A percentile compares a stretch with the other conserved stretches of the same genome.
Evolutionary conservation across 2,329 filamentous ascomycete species (phyloP).

Genomic region (Rutstroemia sp.): DNA sequence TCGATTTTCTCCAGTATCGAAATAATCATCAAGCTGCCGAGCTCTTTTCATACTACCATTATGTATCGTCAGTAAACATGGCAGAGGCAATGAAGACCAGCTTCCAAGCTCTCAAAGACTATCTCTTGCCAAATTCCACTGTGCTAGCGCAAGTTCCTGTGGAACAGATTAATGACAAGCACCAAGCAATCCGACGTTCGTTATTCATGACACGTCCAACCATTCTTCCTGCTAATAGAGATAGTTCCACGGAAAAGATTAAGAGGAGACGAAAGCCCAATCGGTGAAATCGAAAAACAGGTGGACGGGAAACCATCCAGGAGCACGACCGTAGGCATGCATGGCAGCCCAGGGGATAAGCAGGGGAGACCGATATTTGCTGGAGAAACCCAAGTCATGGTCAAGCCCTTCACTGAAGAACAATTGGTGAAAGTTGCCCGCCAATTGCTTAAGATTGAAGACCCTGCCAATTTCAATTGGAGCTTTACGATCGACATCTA

Average conservation of each 20-base stretch:
- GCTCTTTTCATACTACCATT: background rate
- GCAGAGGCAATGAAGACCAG: background rate
- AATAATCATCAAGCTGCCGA: background rate
- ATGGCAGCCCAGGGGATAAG: background rate
- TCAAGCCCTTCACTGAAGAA: background rate
- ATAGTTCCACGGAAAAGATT: background rate
- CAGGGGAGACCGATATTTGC: background rate
- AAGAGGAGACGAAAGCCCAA: slow-evolving; percentile 1
- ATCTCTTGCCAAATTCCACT: background rate
- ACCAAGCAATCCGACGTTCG: slow-evolving; percentile 19
- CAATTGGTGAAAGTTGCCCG: background rate
- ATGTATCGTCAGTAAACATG: background rate
- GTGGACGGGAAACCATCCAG: background rate
- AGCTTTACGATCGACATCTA: background rate
- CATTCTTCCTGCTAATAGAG: background rate
- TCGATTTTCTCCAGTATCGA: too few relatives aligned
- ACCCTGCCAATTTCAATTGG: background rate
- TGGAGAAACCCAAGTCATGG: background rate
- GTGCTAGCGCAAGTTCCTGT: background rate
- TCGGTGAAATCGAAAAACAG: background rate
- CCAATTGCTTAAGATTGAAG: background rate
- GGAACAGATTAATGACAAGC: slow-evolving; percentile 1
- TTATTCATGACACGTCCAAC: background rate
- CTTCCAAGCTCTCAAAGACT: background rate
- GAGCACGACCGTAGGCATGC: background rate